These are phyloP conservation scores for Claviceps pazoutovae DNA, from an alignment of 2,329 filamentous ascomycete species.

Conservation along the genomic window DNA sequence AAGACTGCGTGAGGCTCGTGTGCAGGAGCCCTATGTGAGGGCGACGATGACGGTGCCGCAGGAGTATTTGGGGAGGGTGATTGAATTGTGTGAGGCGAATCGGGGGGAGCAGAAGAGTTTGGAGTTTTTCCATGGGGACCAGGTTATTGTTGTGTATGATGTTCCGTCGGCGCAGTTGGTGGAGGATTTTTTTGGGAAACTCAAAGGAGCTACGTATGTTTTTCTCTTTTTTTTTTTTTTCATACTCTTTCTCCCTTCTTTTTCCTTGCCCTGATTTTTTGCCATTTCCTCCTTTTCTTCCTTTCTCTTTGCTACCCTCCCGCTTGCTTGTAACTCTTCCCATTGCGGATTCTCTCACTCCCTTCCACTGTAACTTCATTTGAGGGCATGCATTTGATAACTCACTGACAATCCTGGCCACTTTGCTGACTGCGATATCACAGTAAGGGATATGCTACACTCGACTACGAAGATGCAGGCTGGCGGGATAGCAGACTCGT, in stretches of 20 bases:
- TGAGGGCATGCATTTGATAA: no score
- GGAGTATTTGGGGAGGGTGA: conserved; percentile 85
- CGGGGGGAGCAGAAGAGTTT: conserved; percentile 77
- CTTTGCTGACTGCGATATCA: background rate
- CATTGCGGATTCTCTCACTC: no score
- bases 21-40: conserved; percentile 44
- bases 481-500: conserved; percentile 69
- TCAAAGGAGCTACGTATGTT: conserved; percentile 65
- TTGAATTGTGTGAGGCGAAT: conserved; percentile 84
- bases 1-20: conserved; percentile 28
- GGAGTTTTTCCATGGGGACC: conserved; percentile 80
- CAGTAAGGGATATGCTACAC: conserved; percentile 76
- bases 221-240: background rate
- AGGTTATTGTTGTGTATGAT: conserved; percentile 90
- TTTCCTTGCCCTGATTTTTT: no score
- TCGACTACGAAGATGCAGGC: conserved; percentile 93
- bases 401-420: no score
- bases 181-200: conserved; percentile 92
- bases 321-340: no score
- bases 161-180: conserved; percentile 81
- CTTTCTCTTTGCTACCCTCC: background rate
- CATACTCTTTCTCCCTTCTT: background rate
- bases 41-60: conserved; percentile 85
- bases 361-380: no score
- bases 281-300: background rate